Conservation (phyloP, 2,329 filamentous ascomycete species). For the Stagonosporopsis vannaccii region DNA sequence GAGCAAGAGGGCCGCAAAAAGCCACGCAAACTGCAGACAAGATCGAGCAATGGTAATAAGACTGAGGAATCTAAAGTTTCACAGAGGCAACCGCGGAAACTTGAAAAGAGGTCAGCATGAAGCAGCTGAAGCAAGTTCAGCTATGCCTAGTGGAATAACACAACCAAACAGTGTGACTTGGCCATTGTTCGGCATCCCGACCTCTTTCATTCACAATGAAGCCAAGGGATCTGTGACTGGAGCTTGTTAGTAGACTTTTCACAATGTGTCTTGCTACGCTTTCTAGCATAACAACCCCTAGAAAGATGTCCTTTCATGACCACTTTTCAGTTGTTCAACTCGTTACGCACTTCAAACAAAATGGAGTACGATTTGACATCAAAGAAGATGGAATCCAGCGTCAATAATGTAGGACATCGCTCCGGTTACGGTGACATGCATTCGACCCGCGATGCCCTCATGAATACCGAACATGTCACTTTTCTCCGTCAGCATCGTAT, state of each 20-base stretch:
- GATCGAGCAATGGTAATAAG: background rate
- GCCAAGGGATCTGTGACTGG: too few relatives aligned
- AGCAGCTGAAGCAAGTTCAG: background rate
- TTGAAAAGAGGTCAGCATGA: slow-evolving; percentile 18
- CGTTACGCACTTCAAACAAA: background rate
- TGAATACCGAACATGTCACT: slow-evolving; percentile 23
- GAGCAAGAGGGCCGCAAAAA: slow-evolving; percentile 21
- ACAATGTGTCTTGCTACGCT: background rate
- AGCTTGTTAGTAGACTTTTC: background rate
- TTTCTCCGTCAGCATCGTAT: slow-evolving; percentile 6
- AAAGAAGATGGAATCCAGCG: background rate
- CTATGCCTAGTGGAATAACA: background rate
- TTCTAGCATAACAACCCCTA: background rate
- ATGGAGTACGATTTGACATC: background rate
- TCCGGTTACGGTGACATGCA: slow-evolving; percentile 28
- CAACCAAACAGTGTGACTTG: too few relatives aligned
- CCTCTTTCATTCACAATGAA: background rate
- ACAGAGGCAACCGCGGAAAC: slow-evolving; percentile 20
- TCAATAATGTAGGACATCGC: slow-evolving; percentile 10
- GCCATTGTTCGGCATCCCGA: background rate
- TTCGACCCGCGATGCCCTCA: slow-evolving; percentile 20
- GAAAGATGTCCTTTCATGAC: background rate
- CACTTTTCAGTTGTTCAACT: too few relatives aligned
- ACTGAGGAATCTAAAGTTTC: background rate
- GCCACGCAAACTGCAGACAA: slow-evolving; percentile 25